Evolutionary conservation across 176 grass and related monocot genomes (phyloP).

Genomic region (Triticum monococcum): DNA sequence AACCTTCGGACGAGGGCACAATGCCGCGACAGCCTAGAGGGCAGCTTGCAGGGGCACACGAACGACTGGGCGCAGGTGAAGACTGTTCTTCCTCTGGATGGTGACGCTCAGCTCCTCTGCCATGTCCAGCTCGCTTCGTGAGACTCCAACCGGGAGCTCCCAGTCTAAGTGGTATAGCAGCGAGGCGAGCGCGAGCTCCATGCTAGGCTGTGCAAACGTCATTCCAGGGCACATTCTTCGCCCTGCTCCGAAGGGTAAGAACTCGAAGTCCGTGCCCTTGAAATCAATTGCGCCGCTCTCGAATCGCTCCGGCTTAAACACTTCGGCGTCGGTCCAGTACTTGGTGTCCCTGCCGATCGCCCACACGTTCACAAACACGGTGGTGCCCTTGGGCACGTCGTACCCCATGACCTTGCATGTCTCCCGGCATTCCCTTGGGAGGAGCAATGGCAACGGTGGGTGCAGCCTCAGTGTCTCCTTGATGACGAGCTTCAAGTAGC

Average conservation of each 20-base stretch:
- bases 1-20: too few relatives aligned
- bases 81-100: not conserved
- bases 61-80: not conserved
- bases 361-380: slow-evolving; percentile 17
- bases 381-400: not conserved
- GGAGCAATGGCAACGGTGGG: slow-evolving; percentile 21
- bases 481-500: slow-evolving; percentile 41
- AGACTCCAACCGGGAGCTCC: not conserved
- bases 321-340: slow-evolving; percentile 11
- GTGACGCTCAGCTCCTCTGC: slow-evolving; percentile 7
- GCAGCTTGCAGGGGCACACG: not conserved
- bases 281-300: not conserved
- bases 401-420: too few relatives aligned
- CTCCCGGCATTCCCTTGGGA: too few relatives aligned
- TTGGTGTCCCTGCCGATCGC: slow-evolving; percentile 38
- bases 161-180: slow-evolving; percentile 47
- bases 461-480: slow-evolving; percentile 45
- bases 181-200: slow-evolving; percentile 32
- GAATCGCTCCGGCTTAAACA: slow-evolving; percentile 47
- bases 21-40: not conserved
- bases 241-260: too few relatives aligned
- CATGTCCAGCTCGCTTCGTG: slow-evolving; percentile 27
- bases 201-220: not conserved
- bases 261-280: too few relatives aligned
- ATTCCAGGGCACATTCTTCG: too few relatives aligned